Percentiles rank a stretch among this genome's conserved stretches.
Evolutionary conservation across 306 rosid genomes (phyloP).

Genomic region (Lathyrus tuberosus): DNA sequence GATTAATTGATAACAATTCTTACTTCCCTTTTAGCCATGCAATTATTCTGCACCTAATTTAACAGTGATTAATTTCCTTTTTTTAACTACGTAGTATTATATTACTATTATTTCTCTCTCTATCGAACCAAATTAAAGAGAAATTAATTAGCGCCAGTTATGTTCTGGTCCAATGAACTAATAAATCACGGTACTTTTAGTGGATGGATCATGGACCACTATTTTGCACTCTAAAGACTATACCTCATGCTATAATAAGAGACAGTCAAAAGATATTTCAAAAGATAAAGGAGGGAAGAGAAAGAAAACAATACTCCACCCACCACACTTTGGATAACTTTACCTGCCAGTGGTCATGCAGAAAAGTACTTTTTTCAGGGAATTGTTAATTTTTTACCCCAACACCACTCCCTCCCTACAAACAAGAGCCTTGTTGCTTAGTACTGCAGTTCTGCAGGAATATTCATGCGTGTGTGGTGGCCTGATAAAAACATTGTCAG

Average conservation of each 20-base stretch:
- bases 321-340: slow-evolving; percentile 41
- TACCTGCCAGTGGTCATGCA: slow-evolving; percentile 42
- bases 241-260: slow-evolving; percentile 37
- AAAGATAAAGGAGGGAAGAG: slow-evolving; percentile 41
- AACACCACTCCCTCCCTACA: slow-evolving; percentile 35
- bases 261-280: slow-evolving; percentile 53
- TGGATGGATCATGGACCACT: slow-evolving; percentile 50
- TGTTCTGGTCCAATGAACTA: slow-evolving; percentile 18
- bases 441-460: slow-evolving; percentile 19
- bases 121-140: slow-evolving; percentile 21
- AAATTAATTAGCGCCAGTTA: slow-evolving; percentile 19
- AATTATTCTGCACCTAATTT: slow-evolving; percentile 46
- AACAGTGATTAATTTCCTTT: slow-evolving; percentile 29
- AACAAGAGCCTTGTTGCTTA: slow-evolving; percentile 36
- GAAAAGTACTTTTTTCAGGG: slow-evolving; percentile 44
- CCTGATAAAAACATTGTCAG: slow-evolving; percentile 37
- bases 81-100: neutral
- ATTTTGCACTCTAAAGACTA: slow-evolving; percentile 12
- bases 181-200: slow-evolving; percentile 35
- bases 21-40: slow-evolving; percentile 37
- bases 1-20: slow-evolving; percentile 11
- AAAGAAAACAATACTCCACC: slow-evolving; percentile 11
- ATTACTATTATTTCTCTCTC: neutral
- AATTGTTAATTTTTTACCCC: slow-evolving; percentile 41
- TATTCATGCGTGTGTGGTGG: slow-evolving; percentile 38